Evolutionary conservation across 2,329 filamentous ascomycete genomes (phyloP).

Genomic region (Colletotrichum graminicola): DNA sequence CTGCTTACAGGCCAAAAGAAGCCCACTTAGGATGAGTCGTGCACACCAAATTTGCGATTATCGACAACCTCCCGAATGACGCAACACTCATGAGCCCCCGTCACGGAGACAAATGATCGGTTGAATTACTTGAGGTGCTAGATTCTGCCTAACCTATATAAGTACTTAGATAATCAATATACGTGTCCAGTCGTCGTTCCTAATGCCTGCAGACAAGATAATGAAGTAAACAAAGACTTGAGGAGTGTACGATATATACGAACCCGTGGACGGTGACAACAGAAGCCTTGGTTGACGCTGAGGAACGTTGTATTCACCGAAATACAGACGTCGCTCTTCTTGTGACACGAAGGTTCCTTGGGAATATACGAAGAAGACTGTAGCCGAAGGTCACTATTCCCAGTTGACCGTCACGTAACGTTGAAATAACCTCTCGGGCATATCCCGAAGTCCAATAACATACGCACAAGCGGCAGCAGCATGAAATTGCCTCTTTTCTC

Average conservation of each 20-base stretch:
- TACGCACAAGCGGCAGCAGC: not conserved
- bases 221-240: not conserved
- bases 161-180: not conserved
- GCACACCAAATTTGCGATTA: not conserved
- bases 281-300: not conserved
- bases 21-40: not conserved
- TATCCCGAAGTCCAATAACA: not conserved
- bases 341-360: not conserved
- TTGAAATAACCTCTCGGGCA: not conserved
- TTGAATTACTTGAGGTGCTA: no score
- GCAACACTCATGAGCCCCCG: not conserved
- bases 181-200: rapidly evolving
- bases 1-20: no score
- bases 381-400: not conserved
- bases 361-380: not conserved
- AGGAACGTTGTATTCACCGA: not conserved
- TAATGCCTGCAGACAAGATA: not conserved
- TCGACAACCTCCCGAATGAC: not conserved
- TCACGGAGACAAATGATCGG: no score
- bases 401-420: not conserved
- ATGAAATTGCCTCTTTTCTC: not conserved
- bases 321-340: not conserved
- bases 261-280: not conserved
- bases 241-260: not conserved
- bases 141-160: not conserved